These are phyloP conservation scores for Bacidia rubella DNA, from an alignment of 495 filamentous ascomycete genomes.

Conservation along the genomic window DNA sequence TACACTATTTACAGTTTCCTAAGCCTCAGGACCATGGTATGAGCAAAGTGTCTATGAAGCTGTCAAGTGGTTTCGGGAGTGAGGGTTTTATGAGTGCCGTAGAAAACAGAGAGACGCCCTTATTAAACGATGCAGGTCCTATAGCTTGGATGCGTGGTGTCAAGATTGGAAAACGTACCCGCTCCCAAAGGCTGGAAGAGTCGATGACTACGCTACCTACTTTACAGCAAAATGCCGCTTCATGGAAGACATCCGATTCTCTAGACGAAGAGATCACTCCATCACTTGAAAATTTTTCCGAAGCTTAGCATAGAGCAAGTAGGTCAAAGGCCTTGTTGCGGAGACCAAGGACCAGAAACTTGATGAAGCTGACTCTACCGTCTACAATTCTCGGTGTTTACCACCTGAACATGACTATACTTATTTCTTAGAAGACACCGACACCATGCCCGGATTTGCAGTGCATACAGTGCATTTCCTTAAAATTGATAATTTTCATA, in stretches of 20 bases:
- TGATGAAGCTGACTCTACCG: no score
- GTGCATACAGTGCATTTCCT: no score
- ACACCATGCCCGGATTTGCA: no score
- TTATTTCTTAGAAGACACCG: no score
- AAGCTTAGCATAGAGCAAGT: slow-evolving; percentile 84
- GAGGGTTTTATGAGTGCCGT: slow-evolving; percentile 36
- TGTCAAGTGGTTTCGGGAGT: slow-evolving; percentile 29
- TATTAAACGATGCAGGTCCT: slow-evolving; percentile 51
- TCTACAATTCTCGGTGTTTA: no score
- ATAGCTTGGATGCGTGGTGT: slow-evolving; percentile 93
- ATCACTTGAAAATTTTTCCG: slow-evolving; percentile 64
- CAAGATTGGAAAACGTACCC: slow-evolving; percentile 55
- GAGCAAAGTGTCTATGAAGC: background rate
- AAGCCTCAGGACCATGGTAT: background rate
- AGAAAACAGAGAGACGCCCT: slow-evolving; percentile 44
- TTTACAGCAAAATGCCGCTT: slow-evolving; percentile 18
- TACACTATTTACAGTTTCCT: background rate
- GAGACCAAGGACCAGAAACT: no score
- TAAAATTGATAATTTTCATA: no score
- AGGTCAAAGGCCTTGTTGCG: background rate
- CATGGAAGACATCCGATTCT: slow-evolving; percentile 67
- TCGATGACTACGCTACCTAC: slow-evolving; percentile 8
- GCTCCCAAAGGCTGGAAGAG: slow-evolving; percentile 9
- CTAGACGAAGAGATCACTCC: slow-evolving; percentile 79
- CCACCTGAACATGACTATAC: no score